These are phyloP conservation scores for Leishmania aethiopica DNA, from an alignment of 208 protist genomes.

Conservation along the genomic window DNA sequence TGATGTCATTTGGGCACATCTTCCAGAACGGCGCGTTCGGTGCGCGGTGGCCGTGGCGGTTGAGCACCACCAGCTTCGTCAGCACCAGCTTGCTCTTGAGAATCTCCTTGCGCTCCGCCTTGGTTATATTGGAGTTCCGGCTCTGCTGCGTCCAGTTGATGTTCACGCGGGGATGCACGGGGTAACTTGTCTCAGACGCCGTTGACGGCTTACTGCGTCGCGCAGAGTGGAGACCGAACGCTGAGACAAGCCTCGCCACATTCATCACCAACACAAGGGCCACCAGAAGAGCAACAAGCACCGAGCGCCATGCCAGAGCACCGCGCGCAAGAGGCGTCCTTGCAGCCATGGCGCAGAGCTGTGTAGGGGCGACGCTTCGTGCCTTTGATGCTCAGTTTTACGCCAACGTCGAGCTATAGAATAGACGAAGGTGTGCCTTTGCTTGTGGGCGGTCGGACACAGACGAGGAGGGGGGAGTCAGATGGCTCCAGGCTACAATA, in stretches of 20 bases:
- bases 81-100: conserved; percentile 56
- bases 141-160: conserved; percentile 60
- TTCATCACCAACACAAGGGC: conserved; percentile 16
- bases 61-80: conserved; percentile 76
- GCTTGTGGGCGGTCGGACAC: not conserved
- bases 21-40: conserved; percentile 82
- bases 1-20: conserved; percentile 65
- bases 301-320: not conserved
- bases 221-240: conserved; percentile 8
- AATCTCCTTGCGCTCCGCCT: conserved; percentile 38
- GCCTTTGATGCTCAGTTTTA: no score
- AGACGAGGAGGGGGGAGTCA: not conserved
- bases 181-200: conserved; percentile 13
- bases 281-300: conserved; percentile 1
- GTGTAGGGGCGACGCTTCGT: not conserved
- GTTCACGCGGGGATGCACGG: conserved; percentile 50
- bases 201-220: conserved; percentile 1
- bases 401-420: not conserved
- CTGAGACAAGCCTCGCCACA: conserved; percentile 7
- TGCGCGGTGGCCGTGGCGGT: conserved; percentile 81
- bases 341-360: not conserved
- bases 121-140: conserved; percentile 36
- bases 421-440: not conserved
- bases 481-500: not conserved
- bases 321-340: not conserved